Base-by-base conservation (phyloP, 2,329 filamentous ascomycete genomes). In the Lachnellula occidentalis region DNA sequence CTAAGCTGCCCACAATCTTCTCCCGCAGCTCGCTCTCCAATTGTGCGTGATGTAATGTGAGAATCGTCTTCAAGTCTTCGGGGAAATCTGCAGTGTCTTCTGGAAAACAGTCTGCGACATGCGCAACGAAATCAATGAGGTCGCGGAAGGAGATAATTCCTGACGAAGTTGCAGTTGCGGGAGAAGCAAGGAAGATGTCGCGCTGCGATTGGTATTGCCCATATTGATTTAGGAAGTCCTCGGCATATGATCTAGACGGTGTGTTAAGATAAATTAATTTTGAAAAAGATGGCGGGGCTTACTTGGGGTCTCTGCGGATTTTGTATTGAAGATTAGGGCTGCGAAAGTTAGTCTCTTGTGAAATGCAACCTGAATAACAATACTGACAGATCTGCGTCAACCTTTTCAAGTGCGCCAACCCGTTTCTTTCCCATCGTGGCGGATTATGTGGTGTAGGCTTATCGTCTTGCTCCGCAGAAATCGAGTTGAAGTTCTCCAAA, bases 91-190 rank as follows among this genome's bases (percentile, higher is more conserved):
- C 78, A 1, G 91, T 92, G 58, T 92, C 81, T 55, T 87, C 82
- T 49, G 90, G 90, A 72, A 95, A 99, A 75, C 90, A 95, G 68
- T 96, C 92, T 69, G 92, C 88, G 58, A 95, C 88, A 73, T 99
- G 94, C 19, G 92, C 86, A 64, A 97, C 86, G 65, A 99, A 88
- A 67, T 97, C 92, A 65, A 99, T 88, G 63, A 96, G 81, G 67
- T 97, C 92, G 66, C 88, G 86, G 64, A 99, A 87, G 12, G 90
- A 90, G 52, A 94, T 84, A 55, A 92, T 78, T 46, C 90, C 89
- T 45, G 86, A 86, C 64, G 87, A 82, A 53, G 89, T 88, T 50
- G 88, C 86, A 9, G 87, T 87, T 14, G 85, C 78, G 5, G 94
- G 94, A 47, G 90, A 88, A 42, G 87, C 82, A 66, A 96, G 80